Evolutionary conservation across 306 rosid species (phyloP), one percentile per base, ranked within the genome.

Genomic region (Purshia tridentata): DNA sequence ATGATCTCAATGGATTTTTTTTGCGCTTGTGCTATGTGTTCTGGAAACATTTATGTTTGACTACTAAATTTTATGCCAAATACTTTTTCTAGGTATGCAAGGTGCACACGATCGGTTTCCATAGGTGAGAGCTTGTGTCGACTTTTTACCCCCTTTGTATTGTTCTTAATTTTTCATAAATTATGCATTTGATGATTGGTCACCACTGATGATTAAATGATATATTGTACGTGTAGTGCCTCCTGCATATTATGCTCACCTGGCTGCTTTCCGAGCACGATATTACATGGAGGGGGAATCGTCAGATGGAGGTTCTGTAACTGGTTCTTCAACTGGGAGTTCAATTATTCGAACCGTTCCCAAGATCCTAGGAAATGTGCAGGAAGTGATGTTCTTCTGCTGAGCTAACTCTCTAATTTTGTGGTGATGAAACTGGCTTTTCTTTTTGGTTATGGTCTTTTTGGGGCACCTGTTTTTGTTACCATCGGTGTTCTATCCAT

Each of bases 61-160:
- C 61, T 39, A 70, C 13, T 46, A 23, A 35, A 63, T 46, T 20
- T 40, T 45, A 23, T 39, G 18, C 19, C 4, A 9, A 40, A 9
- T 16, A 13, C 40, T 48, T 29, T 66, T 67, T 67, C 76, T n/a
- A 86, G 90, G 67, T 84, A 73, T 35, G 88, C 83, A 13, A 76
- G 90, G 76, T 86, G 90, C 53, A 86, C 90, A 0, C 74, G 81
- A 13, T 84, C 88, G 0, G 88, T 86, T 22, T 86, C 90, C 8
- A 70, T 86, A 39, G 88, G 88, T 86, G 22, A 4, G 69, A 18
- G 14, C 6, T 40, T 45, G 10, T 4, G 2, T 4, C 8, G 9
- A 2, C 8, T 20, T 19, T 16, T n/a, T 55, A 4, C 6, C 35
- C 35, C 35, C 35, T 3, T 53, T 20, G 29, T 37, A 12, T 35